Evolutionary conservation across 352 stramenopile genomes (phyloP), one percentile per base, ranked within the genome.

Genomic region (Pythium monospermum): DNA sequence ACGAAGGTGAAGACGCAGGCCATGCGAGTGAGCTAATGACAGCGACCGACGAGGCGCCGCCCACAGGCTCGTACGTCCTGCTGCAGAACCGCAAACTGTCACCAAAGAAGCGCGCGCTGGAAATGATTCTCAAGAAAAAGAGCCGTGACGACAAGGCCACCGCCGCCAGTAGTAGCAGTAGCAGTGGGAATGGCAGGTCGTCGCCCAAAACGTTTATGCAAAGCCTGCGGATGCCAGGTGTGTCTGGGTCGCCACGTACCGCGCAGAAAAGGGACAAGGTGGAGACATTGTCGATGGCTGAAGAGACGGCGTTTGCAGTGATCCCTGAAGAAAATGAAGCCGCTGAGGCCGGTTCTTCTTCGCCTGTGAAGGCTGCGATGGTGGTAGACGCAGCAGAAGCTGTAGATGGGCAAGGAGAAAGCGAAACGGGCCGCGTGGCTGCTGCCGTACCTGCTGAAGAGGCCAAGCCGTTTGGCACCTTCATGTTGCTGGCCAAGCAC

Each of bases 81-180:
- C 70, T 81, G 59, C 73, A 85, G 54, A 85, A 85, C 53, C 71
- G 77, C 7, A 82, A 77, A 51, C 36, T 87, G 16, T 79, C 77
- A 8, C 77, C 75, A 3, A 85, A 82, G 55, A 89, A 89, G 47
- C 71, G 71, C 6, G 71, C 69, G 18, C 64, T 89, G 8, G 75
- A 89, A 44, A 71, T 71, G 28, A 59, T 76, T 10, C 43, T 87
- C 26, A 88, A 88, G 67, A 85, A 80, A 46, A 85, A 84, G 25
- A 73, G 76, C 10, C 71, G 71, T 3, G 73, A 81, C 1, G 57
- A 71, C 8, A 64, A 49, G 4, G n/a, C n/a, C n/a, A n/a, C n/a
- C n/a, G n/a, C n/a, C n/a, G 60, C 25, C 13, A 55, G 30, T 35
- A 35, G 30, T 35, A n/a, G n/a, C n/a, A n/a, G n/a, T n/a, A n/a